These are phyloP conservation scores for Colletotrichum sp. DNA, from an alignment of 2,329 filamentous ascomycete species.

Conservation along the genomic window DNA sequence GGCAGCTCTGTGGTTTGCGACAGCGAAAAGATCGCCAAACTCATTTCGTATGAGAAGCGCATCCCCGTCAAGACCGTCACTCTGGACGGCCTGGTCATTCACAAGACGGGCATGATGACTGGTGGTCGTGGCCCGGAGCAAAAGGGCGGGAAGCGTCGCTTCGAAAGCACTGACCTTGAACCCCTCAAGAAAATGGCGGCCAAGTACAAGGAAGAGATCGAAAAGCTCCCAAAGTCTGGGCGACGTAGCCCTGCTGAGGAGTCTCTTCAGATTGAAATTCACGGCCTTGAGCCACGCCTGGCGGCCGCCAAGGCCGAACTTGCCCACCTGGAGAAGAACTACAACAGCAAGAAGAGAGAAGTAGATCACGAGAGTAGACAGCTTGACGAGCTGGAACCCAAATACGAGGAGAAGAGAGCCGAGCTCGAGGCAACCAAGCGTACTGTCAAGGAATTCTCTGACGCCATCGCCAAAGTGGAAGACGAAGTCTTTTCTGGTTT, in stretches of 20 bases:
- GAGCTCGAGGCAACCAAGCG: slow-evolving; percentile 65
- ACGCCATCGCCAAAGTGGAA: slow-evolving; percentile 79
- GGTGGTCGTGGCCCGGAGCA: slow-evolving; percentile 83
- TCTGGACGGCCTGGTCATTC: slow-evolving; percentile 93
- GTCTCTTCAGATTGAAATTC: slow-evolving; percentile 77
- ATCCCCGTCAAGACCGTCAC: slow-evolving; percentile 95
- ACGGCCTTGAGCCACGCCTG: slow-evolving; percentile 79
- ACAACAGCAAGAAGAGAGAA: slow-evolving; percentile 84
- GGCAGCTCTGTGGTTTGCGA: slow-evolving; percentile 96
- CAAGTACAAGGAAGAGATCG: slow-evolving; percentile 78
- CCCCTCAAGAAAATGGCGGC: slow-evolving; percentile 79
- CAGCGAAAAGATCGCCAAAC: slow-evolving; percentile 82
- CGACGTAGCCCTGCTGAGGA: slow-evolving; percentile 81
- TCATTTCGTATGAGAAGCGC: slow-evolving; percentile 83
- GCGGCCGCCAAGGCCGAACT: slow-evolving; percentile 76
- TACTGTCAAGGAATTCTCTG: slow-evolving; percentile 57
- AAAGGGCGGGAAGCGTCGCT: slow-evolving; percentile 78
- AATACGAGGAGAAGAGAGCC: slow-evolving; percentile 73
- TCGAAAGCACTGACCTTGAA: slow-evolving; percentile 89
- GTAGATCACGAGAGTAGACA: slow-evolving; percentile 75
- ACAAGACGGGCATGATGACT: slow-evolving; percentile 96
- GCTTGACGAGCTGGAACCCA: slow-evolving; percentile 77
- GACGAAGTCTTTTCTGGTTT: slow-evolving; percentile 88
- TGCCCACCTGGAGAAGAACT: slow-evolving; percentile 79
- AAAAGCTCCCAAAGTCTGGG: slow-evolving; percentile 79